Conservation (phyloP, 345 rosid genomes). For the Eucalyptus lansdowneana region DNA sequence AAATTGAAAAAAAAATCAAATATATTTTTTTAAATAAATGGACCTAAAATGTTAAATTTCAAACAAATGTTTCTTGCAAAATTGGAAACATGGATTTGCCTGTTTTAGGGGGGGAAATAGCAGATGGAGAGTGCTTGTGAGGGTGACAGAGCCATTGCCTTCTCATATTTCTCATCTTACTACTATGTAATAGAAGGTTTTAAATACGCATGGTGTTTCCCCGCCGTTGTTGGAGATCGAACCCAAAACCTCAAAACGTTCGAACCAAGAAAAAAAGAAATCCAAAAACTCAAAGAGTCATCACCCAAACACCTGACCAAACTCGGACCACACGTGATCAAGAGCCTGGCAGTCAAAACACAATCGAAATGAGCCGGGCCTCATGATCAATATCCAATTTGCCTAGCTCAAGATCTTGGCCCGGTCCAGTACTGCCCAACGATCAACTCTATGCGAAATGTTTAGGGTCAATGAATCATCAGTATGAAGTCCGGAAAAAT, state of each 20-base stretch:
- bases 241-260: neutral
- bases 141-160: neutral
- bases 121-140: neutral
- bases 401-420: neutral
- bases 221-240: neutral
- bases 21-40: neutral
- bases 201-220: neutral
- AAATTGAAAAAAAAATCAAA: no score
- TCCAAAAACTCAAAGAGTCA: neutral
- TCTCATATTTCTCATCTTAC: neutral
- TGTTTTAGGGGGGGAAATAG: no score
- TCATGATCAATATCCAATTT: neutral
- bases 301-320: neutral
- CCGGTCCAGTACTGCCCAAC: neutral
- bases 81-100: neutral
- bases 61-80: neutral
- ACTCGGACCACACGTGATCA: neutral
- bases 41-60: neutral
- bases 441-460: neutral
- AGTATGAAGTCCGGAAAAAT: neutral
- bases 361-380: neutral
- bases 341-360: neutral
- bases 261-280: no score
- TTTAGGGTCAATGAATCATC: neutral
- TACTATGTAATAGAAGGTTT: neutral